A percentile compares a stretch with the other conserved stretches of the same genome.
These are phyloP conservation scores for Panaeolus cyanescens DNA, from an alignment of 768 basidiomycete genomes.

Conservation along the genomic window DNA sequence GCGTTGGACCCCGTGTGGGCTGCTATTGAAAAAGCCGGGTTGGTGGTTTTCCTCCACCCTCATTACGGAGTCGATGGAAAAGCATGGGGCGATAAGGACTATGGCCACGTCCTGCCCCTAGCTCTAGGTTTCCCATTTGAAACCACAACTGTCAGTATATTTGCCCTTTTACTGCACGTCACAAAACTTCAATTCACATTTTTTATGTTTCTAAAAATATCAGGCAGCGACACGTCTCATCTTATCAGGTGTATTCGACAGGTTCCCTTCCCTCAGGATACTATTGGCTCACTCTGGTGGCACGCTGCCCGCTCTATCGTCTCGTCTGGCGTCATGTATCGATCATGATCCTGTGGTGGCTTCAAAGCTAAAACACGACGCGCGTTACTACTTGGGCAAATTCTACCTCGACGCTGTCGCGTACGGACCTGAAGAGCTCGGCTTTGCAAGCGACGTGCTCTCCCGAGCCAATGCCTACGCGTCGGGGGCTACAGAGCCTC, in stretches of 20 bases:
- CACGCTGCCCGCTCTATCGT: slow-evolving; percentile 80
- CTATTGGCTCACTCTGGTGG: slow-evolving; percentile 90
- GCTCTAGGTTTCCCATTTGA: slow-evolving; percentile 91
- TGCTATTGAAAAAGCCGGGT: slow-evolving; percentile 66
- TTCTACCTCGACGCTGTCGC: slow-evolving; percentile 87
- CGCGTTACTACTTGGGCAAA: slow-evolving; percentile 79
- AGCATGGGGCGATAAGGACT: slow-evolving; percentile 74
- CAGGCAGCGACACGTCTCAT: slow-evolving; percentile 79
- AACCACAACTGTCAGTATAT: slow-evolving; percentile 72
- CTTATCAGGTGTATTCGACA: slow-evolving; percentile 79
- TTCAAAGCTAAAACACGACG: slow-evolving; percentile 75
- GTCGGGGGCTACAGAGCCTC: slow-evolving; percentile 29
- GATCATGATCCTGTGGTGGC: slow-evolving; percentile 83
- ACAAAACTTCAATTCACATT: neutral
- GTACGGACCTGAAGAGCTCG: slow-evolving; percentile 85
- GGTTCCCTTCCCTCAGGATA: slow-evolving; percentile 72
- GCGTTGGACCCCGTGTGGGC: slow-evolving; percentile 80
- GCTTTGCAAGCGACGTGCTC: slow-evolving; percentile 72
- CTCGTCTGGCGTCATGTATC: slow-evolving; percentile 83
- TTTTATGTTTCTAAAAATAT: too few species aligned
- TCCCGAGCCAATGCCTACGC: slow-evolving; percentile 58
- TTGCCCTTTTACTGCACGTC: neutral
- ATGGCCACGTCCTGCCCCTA: slow-evolving; percentile 87
- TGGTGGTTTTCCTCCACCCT: slow-evolving; percentile 84
- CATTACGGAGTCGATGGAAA: slow-evolving; percentile 82